phyloP scores from a whole-genome alignment of 2,329 filamentous ascomycete genomes.

The Colletotrichum acutatum region DNA sequence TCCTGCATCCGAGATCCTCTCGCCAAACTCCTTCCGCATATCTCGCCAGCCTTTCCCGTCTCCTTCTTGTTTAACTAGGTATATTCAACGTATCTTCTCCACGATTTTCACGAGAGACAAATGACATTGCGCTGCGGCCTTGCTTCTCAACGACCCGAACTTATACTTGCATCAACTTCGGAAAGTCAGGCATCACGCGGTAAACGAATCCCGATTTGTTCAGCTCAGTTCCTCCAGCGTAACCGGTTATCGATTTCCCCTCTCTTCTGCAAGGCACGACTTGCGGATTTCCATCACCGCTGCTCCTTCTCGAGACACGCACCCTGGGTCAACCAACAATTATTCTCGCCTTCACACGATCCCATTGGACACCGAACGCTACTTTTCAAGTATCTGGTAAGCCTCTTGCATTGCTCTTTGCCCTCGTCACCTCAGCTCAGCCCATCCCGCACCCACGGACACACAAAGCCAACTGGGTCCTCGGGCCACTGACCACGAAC shows the following conservation, averaged over 20 bases:
- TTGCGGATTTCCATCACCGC: slow-evolving; percentile 12
- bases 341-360: not conserved
- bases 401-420: slow-evolving; percentile 3
- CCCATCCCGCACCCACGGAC: slow-evolving; percentile 22
- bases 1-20: not conserved
- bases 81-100: not conserved
- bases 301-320: not conserved
- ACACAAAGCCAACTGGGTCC: not conserved
- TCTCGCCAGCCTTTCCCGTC: not conserved
- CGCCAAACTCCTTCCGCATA: not conserved
- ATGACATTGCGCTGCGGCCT: not conserved
- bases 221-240: not conserved
- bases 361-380: not conserved
- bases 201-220: not conserved
- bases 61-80: not conserved
- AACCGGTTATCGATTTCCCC: not conserved
- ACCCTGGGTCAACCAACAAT: not conserved
- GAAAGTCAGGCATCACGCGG: slow-evolving; percentile 3
- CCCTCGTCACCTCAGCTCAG: slow-evolving; percentile 19
- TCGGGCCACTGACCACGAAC: slow-evolving; percentile 20
- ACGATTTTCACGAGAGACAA: not conserved
- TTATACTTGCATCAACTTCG: not conserved
- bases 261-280: slow-evolving; percentile 1
- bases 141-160: not conserved
- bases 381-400: slow-evolving; percentile 8